Conservation (phyloP, 1,139 yeast species). For the Kodamaea arcana region DNA sequence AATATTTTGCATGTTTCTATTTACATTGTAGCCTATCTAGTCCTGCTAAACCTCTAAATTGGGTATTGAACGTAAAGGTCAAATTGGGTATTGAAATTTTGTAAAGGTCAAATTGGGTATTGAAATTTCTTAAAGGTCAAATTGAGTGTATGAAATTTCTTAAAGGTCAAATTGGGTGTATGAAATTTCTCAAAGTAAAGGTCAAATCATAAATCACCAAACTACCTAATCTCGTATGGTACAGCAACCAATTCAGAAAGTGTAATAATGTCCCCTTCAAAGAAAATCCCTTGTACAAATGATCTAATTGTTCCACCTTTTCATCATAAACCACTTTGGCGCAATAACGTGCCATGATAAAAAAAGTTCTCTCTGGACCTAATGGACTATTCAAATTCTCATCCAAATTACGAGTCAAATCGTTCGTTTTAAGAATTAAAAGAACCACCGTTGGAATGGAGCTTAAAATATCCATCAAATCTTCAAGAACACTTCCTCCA, state of each 20-base stretch:
- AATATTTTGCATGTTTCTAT: too few species aligned
- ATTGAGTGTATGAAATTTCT: too few species aligned
- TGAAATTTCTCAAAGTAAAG: conserved; percentile 23
- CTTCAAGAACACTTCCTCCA: conserved; percentile 22
- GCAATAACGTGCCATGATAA: conserved; percentile 88
- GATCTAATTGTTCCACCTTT: conserved; percentile 39
- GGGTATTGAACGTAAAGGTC: too few species aligned
- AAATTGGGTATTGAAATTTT: too few species aligned
- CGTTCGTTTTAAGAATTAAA: conserved; percentile 88
- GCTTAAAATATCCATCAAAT: conserved; percentile 75
- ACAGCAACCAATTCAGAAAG: conserved; percentile 34
- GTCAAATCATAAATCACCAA: conserved; percentile 53
- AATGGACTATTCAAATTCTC: conserved; percentile 77
- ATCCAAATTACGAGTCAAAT: conserved; percentile 82
- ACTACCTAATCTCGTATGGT: conserved; percentile 50
- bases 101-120: too few species aligned
- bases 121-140: too few species aligned
- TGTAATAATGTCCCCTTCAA: conserved; percentile 32
- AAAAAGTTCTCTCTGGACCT: conserved; percentile 83
- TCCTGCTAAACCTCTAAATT: not conserved
- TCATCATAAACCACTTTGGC: conserved; percentile 76
- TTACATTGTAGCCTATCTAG: not conserved
- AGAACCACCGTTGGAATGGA: conserved; percentile 82
- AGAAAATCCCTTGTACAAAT: conserved; percentile 32
- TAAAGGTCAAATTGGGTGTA: not conserved